phyloP scores from a whole-genome alignment of 2,329 filamentous ascomycete genomes.

The Truncatella angustata region DNA sequence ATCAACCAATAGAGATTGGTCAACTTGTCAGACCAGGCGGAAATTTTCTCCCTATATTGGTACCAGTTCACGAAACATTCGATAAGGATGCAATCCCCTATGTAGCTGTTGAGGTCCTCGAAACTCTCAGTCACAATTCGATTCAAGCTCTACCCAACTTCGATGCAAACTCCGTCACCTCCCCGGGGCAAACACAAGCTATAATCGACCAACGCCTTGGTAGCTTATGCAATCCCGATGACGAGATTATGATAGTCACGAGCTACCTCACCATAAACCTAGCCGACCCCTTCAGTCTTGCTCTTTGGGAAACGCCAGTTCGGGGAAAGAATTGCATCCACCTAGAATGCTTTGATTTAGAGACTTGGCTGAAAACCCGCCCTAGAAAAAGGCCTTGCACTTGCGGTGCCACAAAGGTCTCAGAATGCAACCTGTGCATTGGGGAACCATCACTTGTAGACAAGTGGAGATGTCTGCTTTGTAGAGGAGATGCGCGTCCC shows the following conservation, averaged over 20 bases:
- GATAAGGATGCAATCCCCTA: conserved; percentile 44
- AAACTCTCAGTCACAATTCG: conserved; percentile 47
- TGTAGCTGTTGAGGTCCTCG: conserved; percentile 69
- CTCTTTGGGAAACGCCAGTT: conserved; percentile 68
- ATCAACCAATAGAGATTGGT: conserved; percentile 75
- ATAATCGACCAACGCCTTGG: conserved; percentile 53
- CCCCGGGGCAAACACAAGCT: conserved; percentile 48
- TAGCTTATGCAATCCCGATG: conserved; percentile 40
- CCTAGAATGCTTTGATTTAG: conserved; percentile 85
- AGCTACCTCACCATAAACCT: conserved; percentile 61
- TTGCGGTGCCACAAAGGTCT: conserved; percentile 30
- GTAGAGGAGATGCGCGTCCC: conserved; percentile 74
- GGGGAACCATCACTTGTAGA: conserved; percentile 59
- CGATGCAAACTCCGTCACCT: conserved; percentile 31
- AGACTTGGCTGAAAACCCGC: conserved; percentile 73
- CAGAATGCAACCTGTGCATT: conserved; percentile 34
- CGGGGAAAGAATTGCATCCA: conserved; percentile 71
- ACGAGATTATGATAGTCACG: conserved; percentile 61
- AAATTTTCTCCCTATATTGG: conserved; percentile 61
- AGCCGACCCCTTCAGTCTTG: conserved; percentile 64
- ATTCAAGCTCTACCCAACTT: conserved; percentile 38
- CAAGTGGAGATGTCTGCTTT: conserved; percentile 86
- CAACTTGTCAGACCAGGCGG: conserved; percentile 51
- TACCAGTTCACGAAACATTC: conserved; percentile 20
- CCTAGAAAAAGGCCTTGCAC: conserved; percentile 38